Conservation (phyloP, 768 basidiomycete species). For the Coprinellus micaceus region DNA sequence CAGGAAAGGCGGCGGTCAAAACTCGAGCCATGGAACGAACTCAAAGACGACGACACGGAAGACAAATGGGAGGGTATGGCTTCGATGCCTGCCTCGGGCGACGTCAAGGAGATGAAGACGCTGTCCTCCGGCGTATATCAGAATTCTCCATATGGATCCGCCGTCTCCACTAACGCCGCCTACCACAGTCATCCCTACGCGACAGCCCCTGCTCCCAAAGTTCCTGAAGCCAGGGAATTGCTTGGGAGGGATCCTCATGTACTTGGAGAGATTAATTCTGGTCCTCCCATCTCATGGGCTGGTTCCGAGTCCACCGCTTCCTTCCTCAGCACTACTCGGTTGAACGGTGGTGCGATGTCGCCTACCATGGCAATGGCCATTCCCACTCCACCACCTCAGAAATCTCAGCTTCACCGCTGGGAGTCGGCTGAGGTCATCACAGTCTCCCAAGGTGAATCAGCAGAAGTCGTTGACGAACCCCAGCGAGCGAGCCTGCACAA, state of each 20-base stretch:
- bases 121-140: slow-evolving; percentile 52
- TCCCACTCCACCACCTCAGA: slow-evolving; percentile 56
- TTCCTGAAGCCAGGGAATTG: slow-evolving; percentile 42
- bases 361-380: slow-evolving; percentile 50
- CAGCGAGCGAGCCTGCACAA: slow-evolving; percentile 38
- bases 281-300: slow-evolving; percentile 51
- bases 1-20: slow-evolving; percentile 44
- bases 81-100: slow-evolving; percentile 12
- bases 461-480: slow-evolving; percentile 23
- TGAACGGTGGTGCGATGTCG: slow-evolving; percentile 43
- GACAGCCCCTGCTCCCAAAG: slow-evolving; percentile 47
- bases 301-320: slow-evolving; percentile 49
- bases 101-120: slow-evolving; percentile 42
- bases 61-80: slow-evolving; percentile 48
- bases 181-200: slow-evolving; percentile 48
- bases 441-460: slow-evolving; percentile 30
- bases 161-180: slow-evolving; percentile 37
- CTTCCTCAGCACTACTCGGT: slow-evolving; percentile 43
- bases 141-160: slow-evolving; percentile 54
- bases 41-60: slow-evolving; percentile 42
- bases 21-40: slow-evolving; percentile 54
- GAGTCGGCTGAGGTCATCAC: slow-evolving; percentile 65
- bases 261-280: slow-evolving; percentile 28
- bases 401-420: slow-evolving; percentile 55
- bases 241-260: slow-evolving; percentile 28